phyloP scores from a whole-genome alignment of 495 filamentous ascomycete species.

The Aspergillus olivimuriae region DNA sequence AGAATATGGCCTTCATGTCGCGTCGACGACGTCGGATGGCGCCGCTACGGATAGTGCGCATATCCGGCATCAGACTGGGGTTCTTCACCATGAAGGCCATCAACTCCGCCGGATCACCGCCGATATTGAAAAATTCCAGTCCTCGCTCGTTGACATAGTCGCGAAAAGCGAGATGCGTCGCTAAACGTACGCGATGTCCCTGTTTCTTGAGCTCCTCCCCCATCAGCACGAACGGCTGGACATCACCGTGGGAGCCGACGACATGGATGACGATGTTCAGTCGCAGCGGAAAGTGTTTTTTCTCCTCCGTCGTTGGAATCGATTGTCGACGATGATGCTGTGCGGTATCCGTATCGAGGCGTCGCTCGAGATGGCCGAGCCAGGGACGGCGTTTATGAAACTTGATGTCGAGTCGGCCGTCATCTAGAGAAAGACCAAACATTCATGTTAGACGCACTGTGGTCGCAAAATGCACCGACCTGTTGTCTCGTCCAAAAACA shows the following conservation, averaged over 20 bases:
- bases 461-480: too few species aligned
- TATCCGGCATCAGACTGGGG: slow-evolving; percentile 67
- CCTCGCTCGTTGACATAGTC: slow-evolving; percentile 61
- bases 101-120: slow-evolving; percentile 70
- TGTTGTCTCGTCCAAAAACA: too few species aligned
- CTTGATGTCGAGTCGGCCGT: slow-evolving; percentile 70
- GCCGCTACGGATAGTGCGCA: slow-evolving; percentile 59
- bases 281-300: slow-evolving; percentile 45
- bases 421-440: slow-evolving; percentile 38
- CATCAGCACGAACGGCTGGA: slow-evolving; percentile 68
- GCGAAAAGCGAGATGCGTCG: slow-evolving; percentile 68
- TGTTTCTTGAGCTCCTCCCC: slow-evolving; percentile 58
- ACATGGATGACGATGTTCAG: slow-evolving; percentile 78
- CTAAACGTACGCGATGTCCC: slow-evolving; percentile 70
- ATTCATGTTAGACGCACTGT: too few species aligned
- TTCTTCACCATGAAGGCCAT: slow-evolving; percentile 90
- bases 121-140: slow-evolving; percentile 74
- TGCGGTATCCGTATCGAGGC: too few species aligned
- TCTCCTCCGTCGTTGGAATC: slow-evolving; percentile 52
- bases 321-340: too few species aligned
- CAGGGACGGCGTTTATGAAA: slow-evolving; percentile 60
- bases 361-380: slow-evolving; percentile 54
- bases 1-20: slow-evolving; percentile 62
- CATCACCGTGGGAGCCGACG: slow-evolving; percentile 72
- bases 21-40: slow-evolving; percentile 60